Base-by-base conservation (phyloP, 2,329 filamentous ascomycete genomes). In the Fusarium citri region DNA sequence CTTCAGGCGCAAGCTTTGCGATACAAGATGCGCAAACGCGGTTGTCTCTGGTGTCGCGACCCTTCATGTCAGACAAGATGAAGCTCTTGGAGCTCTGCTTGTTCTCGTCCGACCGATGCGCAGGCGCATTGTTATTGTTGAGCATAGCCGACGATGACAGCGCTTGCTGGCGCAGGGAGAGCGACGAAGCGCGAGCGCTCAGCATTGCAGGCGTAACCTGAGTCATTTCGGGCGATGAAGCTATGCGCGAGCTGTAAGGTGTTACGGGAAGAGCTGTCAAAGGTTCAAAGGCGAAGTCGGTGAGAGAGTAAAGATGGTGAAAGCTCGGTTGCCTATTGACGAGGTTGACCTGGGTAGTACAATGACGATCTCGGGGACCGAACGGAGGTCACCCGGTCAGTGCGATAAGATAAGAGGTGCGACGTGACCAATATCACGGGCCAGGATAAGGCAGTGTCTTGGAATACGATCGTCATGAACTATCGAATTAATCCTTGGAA, bases 151-250 rank as follows among this genome's bases (percentile, higher is more conserved):
- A 71, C 75, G 57, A 77, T 76, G 59, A 77, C 73, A 63, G 76
- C 23, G 80, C 77, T 31, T 79, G 76, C 55, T 82, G 79, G 70
- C 83, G 84, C 46, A 85, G 79, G 30, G 84, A 84, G 64, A 85
- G 70, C 64, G 80, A 78, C 64, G 83, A 85, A 65, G 76, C 78
- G 64, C 83, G 82, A 45, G 81, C 78, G 64, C 80, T 81, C 65
- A 84, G 76, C 72, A 81, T 82, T 22, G 83, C 80, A 65, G 83
- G 76, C 3, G 83, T 83, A 68, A 83, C 80, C 64, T 79, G 80
- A 46, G 82, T 84, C 85, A 86, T 86, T 64, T 49, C 69, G 55
- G 25, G 8, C 11, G 55, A 46, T 53, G 34, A 30, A 68, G 40
- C 46, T 54, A 18, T 45, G 50, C 40, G 37, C 48, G 54, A 70